These are phyloP conservation scores for Euphorbia pulcherrima DNA, from an alignment of 345 rosid species.

Conservation along the genomic window DNA sequence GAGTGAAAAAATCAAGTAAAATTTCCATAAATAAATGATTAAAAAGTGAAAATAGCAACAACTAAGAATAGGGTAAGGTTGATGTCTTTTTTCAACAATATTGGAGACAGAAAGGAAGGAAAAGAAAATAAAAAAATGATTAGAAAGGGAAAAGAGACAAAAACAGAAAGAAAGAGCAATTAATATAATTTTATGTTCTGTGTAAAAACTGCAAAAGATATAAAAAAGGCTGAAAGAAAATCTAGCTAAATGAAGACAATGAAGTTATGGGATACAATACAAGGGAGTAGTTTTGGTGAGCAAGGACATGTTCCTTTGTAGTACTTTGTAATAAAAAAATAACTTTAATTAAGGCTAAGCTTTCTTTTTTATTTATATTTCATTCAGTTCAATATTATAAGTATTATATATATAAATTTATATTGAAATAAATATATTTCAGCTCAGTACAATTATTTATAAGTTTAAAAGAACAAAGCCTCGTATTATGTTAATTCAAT, in stretches of 20 bases:
- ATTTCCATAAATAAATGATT: background rate
- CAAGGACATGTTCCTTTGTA: too few relatives aligned
- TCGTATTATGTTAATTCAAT: too few relatives aligned
- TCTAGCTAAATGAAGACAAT: conserved; percentile 4
- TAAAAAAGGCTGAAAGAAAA: conserved; percentile 21
- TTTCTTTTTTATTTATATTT: too few relatives aligned
- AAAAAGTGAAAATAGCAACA: background rate
- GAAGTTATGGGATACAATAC: conserved; percentile 15
- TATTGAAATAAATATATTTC: too few relatives aligned
- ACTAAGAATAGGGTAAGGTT: background rate
- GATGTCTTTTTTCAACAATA: conserved; percentile 12
- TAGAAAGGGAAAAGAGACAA: conserved; percentile 20
- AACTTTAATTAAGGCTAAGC: too few relatives aligned
- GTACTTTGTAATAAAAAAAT: too few relatives aligned
- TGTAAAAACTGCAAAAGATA: too few relatives aligned
- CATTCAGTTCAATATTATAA: too few relatives aligned
- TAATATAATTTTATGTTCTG: background rate
- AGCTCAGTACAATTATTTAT: too few relatives aligned
- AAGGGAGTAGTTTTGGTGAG: background rate
- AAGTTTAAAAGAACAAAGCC: too few relatives aligned
- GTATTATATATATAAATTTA: too few relatives aligned
- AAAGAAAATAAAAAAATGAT: conserved; percentile 17
- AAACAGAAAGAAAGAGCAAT: conserved; percentile 23
- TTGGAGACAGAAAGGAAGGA: conserved; percentile 19
- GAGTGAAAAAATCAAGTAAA: background rate